Evolutionary conservation across 345 rosid genomes (phyloP).

Genomic region (Linum trigynum): DNA sequence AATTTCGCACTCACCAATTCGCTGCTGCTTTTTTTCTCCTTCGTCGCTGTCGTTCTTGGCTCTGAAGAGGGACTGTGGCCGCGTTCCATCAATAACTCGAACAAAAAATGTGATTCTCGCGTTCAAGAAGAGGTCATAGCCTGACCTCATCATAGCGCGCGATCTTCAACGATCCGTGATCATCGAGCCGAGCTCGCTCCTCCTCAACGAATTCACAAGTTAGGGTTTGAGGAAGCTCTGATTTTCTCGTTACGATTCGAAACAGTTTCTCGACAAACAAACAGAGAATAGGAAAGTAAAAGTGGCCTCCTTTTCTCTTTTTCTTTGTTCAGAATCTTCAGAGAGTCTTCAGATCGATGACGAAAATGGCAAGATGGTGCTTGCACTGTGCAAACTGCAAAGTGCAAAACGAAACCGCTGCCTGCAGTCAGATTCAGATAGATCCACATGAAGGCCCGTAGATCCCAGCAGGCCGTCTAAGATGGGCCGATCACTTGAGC

Average conservation of each 20-base stretch:
- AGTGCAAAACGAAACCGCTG: too few species aligned
- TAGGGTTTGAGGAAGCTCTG: constrained; percentile 6
- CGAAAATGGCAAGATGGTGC: neutral
- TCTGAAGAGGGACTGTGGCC: constrained; percentile 1
- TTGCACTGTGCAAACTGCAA: neutral
- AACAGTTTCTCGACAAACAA: neutral
- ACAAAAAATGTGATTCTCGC: constrained; percentile 2
- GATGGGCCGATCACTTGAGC: neutral
- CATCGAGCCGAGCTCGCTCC: neutral
- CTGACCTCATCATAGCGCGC: constrained; percentile 20
- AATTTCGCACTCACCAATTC: constrained; percentile 31
- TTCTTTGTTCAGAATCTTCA: neutral
- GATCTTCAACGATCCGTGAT: neutral
- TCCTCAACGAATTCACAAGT: neutral
- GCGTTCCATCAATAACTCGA: constrained; percentile 9
- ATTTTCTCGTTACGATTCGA: neutral
- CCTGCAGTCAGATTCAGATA: too few species aligned
- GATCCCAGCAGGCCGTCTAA: too few species aligned
- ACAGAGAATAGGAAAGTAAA: neutral
- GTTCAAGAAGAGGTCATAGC: constrained; percentile 17
- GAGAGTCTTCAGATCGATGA: neutral
- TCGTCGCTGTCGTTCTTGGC: neutral
- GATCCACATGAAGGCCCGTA: too few species aligned
- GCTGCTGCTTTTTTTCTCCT: neutral
- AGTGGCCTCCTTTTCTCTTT: neutral